A percentile compares a stretch with the other conserved stretches of the same genome.
Conservation (phyloP, 768 basidiomycete species). For the Sarcodon sp. region DNA sequence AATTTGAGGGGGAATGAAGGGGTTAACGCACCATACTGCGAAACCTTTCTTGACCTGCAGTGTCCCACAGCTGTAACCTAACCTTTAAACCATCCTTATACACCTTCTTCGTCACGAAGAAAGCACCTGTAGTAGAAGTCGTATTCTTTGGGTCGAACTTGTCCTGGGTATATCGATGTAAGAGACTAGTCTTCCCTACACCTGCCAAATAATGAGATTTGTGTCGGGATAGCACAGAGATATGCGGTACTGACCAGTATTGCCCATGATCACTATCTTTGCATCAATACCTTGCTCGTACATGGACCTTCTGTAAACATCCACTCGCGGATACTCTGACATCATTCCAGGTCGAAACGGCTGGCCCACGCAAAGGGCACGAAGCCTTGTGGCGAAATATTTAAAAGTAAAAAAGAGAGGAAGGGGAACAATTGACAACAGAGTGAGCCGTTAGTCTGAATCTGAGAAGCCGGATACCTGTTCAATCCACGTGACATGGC, state of each 20-base stretch:
- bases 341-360: conserved; percentile 22
- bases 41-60: conserved; percentile 89
- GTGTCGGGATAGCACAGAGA: neutral
- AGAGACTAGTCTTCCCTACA: conserved; percentile 86
- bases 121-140: conserved; percentile 85
- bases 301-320: conserved; percentile 54
- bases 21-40: conserved; percentile 61
- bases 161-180: conserved; percentile 84
- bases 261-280: conserved; percentile 94
- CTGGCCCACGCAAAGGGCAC: conserved; percentile 25
- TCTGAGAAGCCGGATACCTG: neutral
- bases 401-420: conserved; percentile 18
- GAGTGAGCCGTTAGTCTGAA: conserved; percentile 4
- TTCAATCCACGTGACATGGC: neutral
- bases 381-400: conserved; percentile 27
- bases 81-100: conserved; percentile 78
- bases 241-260: conserved; percentile 31
- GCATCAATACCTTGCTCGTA: conserved; percentile 84
- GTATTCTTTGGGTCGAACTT: conserved; percentile 82
- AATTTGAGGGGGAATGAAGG: conserved; percentile 1
- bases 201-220: conserved; percentile 26
- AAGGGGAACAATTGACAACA: conserved; percentile 3
- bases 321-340: conserved; percentile 46
- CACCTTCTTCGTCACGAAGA: conserved; percentile 90
- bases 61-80: conserved; percentile 83